Base-by-base conservation (phyloP, 176 grass and related monocot genomes). In the Hordeum marinum region DNA sequence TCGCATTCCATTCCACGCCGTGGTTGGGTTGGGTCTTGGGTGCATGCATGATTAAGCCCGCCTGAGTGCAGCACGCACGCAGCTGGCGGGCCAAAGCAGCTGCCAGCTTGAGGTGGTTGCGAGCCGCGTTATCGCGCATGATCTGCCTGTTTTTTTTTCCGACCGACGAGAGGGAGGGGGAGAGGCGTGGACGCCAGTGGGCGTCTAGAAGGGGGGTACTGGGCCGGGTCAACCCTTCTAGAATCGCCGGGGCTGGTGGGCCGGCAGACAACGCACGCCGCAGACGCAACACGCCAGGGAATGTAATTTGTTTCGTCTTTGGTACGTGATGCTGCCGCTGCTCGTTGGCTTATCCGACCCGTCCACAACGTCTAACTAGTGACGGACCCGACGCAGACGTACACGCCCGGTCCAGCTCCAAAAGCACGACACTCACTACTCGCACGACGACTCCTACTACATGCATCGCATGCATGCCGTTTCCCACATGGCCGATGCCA, bases 211-310 rank as follows among this genome's bases (percentile, higher is more conserved):
- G 45, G 3, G 3, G 4, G 8, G 2, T 27, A 1, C 36, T 4
- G 3, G 7, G 40, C 5, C 46, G 14, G 1, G 77, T 85, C 87
- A 85, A 59, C 60, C 46, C 76, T 85, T 85, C 87, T 85, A 80
- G 82, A 89, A 80, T 3, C n/a, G 21, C 13, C 1, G 63, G 31
- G 29, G 31, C 83, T 29, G 32, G 61, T 72, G 8, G 68, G n/a
- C 83, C 14, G 24, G 70, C 68, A 26, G 40, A 29, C 41, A 68
- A 31, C 14, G 3, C 32, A 71, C 20, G 34, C 9, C 31, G 65
- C 10, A 39, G 42, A 3, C 4, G 21, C 24, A 42, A 40, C 32
- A 43, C 68, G 41, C 23, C 17, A 25, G 41, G 7, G 69, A 26
- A 2, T 32, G 41, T 4, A 27, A 39, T 3, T 11, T 17, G 69